Conservation (phyloP, 1,284 basidiomycete genomes). For the Sanghuangporus sanghuang region DNA sequence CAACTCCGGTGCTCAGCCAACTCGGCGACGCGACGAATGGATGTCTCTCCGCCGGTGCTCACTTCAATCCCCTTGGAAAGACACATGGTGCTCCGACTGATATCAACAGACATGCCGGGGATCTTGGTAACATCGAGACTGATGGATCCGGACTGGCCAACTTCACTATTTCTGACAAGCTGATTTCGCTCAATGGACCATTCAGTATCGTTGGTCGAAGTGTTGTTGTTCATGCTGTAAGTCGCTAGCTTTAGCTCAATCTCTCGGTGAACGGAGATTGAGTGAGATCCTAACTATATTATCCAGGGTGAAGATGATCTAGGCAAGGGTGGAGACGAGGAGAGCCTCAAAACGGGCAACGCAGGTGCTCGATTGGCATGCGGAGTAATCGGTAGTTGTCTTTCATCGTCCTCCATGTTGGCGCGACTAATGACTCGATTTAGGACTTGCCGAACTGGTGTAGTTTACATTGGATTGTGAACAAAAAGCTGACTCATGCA, state of each 20-base stretch:
- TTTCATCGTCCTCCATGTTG: neutral
- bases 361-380: constrained; percentile 69
- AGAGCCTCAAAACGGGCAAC: constrained; percentile 71
- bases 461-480: neutral
- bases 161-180: constrained; percentile 53
- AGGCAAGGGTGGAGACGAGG: constrained; percentile 59
- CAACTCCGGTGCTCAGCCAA: constrained; percentile 37
- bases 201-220: constrained; percentile 64
- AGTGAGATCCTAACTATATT: constrained; percentile 6
- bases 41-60: constrained; percentile 66
- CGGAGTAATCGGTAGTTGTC: constrained; percentile 60
- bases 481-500: neutral
- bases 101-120: constrained; percentile 64
- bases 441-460: neutral
- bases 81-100: constrained; percentile 63
- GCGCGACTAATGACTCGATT: neutral
- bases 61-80: constrained; percentile 69
- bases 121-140: constrained; percentile 70
- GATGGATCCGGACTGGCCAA: constrained; percentile 54
- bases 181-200: constrained; percentile 67
- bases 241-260: constrained; percentile 14
- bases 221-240: constrained; percentile 60
- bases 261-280: neutral
- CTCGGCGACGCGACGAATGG: constrained; percentile 64
- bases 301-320: constrained; percentile 67